Evolutionary conservation across 495 filamentous ascomycete genomes (phyloP), one percentile per base, ranked within the genome.

Genomic region (Chaetomium fimeti): DNA sequence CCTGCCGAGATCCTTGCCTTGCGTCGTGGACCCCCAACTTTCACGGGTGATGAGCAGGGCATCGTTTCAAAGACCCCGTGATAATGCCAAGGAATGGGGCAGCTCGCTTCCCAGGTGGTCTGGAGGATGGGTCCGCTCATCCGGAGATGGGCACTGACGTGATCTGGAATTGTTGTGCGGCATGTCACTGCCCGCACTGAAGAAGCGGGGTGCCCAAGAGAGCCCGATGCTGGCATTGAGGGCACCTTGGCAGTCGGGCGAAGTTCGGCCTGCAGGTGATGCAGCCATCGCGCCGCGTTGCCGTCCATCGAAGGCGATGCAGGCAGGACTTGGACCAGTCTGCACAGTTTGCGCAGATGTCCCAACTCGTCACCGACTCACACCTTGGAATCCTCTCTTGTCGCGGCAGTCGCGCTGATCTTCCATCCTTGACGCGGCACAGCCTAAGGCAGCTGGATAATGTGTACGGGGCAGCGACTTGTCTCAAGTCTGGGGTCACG

Each of bases 61-160:
- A 53, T 18, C 57, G 57, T 65, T 65, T 62, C 57, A 64, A 55
- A 55, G 48, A 54, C 13, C 28, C 32, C 48, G 54, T 47, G 48
- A 48, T 24, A 40, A 67, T 60, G 61, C 47, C 61, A 43, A 65
- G 53, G 55, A 5, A 20, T 38, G 38, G 29, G 49, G 45, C 25
- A 12, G 29, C 22, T 66, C 64, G 57, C 64, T 62, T 66, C 49
- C 57, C 36, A 28, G 4, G 15, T 20, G 24, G 57, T 53, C 40
- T 56, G 61, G 27, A 32, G 55, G 28, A 63, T 67, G 67, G 69
- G 63, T 61, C 71, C 69, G 71, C 49, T 63, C 42, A 66, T 73
- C 67, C 71, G 71, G 61, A 69, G 61, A 69, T 61, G 64, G 65
- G 59, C 61, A 67, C 57, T 60, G 59, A 55, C 27, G 25, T 55